Evolutionary conservation across 1,284 basidiomycete genomes (phyloP), one percentile per base, ranked within the genome.

Genomic region (Heterobasidion irregulare): DNA sequence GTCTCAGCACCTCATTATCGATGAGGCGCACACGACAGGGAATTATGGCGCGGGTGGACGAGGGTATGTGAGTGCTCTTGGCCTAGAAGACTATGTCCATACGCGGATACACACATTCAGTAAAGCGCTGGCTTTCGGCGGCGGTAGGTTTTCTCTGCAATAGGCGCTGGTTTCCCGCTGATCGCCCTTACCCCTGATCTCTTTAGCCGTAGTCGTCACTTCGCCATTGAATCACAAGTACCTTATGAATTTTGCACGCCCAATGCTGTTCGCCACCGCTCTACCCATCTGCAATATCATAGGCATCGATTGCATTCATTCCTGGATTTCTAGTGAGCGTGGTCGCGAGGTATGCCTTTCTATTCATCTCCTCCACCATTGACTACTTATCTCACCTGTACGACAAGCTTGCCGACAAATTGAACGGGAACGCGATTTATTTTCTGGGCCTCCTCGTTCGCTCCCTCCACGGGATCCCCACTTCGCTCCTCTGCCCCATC

Each of bases 11-110:
- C 12, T 52, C n/a, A 44, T 52, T 6, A 52, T 52, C 51, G 51
- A 52, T 19, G 51, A 52, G 51, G 51, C 51, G 16, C 51, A 52
- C 26, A 43, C 51, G 15, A 52, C 51, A 1, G 51, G 51, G 18
- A 12, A 36, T 18, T 45, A 10, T 44, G 51, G 51, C 15, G 51
- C 38, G 26, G 16, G 41, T 32, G 51, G 51, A 12, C 16, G 51
- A 19, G 51, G 51, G 12, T 52, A n/a, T 44, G 51, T 52, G 8
- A 36, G 16, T 52, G 51, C 51, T 18, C 41, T 52, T 13, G 51
- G 51, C 5, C 41, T 52, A 36, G 51, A 52, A 16, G 13, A 18
- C 12, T 15, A 52, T n/a, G 41, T 52, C 18, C 51, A 52, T 15
- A 52, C 51, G 8, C 13, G 51, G 41, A 19, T 52, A 8, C 35